Evolutionary conservation across 106 monocot genomes (phyloP), one percentile per base, ranked within the genome.

Genomic region (Iris macrosiphon): DNA sequence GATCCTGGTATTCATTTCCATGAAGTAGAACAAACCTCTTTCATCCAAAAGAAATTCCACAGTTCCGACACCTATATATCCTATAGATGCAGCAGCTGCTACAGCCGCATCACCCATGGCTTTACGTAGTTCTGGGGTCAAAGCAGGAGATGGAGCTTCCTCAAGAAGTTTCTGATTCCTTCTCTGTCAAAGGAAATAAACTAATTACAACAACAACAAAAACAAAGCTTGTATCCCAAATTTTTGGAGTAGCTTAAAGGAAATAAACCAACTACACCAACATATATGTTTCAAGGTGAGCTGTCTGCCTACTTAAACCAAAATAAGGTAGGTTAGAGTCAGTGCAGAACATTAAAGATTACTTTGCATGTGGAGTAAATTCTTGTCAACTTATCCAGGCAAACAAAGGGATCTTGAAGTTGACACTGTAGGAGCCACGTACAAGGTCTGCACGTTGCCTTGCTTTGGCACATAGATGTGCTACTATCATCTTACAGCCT

Each of bases 1-100:
- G 62, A 93, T 93, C 66, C 87, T 87, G 13, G 93, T 93, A 60
- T 93, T 93, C 93, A 93, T 93, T 75, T 93, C 93, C 87, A 93
- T 93, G 56, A 89, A 89, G 60, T 89, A 89, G 64, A 89, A 89
- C n/a, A 70, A 64, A 52, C 88, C 88, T 57, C 88, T 79, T 73
- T 89, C 88, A 71, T 89, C 88, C 54, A 93, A 69, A 11, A 93
- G 75, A 88, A 93, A 93, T 72, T 93, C 93, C 26, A 93, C 77
- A 52, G 93, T 93, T 31, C 93, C 93, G 54, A 93, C 93, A 72
- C 93, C 93, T 66, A 93, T 72, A 44, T 93, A 93, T 46, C 93
- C 93, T 26, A 93, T 93, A 11, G 87, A 83, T 52, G 79, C 83
- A 51, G 93, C 93, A n/a, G 93, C 87, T 37, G 93, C 79, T 56